Evolutionary conservation across 805 yeast species (phyloP), one percentile per base, ranked within the genome.

Genomic region (Candida germanica): DNA sequence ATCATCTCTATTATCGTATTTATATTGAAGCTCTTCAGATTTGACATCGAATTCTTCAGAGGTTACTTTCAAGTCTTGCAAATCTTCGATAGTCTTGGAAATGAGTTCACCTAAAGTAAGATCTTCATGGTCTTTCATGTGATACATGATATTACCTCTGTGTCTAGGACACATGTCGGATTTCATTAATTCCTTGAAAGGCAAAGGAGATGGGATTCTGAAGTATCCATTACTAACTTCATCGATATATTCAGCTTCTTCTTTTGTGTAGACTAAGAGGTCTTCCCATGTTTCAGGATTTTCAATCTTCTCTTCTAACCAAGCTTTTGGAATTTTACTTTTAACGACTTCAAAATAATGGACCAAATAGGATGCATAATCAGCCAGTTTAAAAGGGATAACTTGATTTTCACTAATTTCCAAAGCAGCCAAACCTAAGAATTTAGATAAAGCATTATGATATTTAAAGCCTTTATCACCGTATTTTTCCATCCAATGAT

Each of bases 361-460:
- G 6, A 52, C 29, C 32, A 81, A 69, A 12, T 63, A 60, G 5
- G 50, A 36, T n/a, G 79, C 58, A 51, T 80, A 81, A 29, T 70
- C 69, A 4, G 53, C 40, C 1, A 75, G 50, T n/a, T 61, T 60
- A 36, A 79, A 69, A 21, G 64, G 65, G 7, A 80, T 56, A 1
- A 84, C 65, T 49, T 80, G 85, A 33, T 64, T 70, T 44, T 82
- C 85, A 47, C 75, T 64, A 33, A 82, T 51, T 33, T 69, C 68
- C 39, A 83, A 56, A 1, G 72, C 59, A 8, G 79, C 52, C 28
- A 81, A 59, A 0, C 88, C 84, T 35, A 75, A 58, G 53, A 75
- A 77, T 47, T 76, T 79, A 1, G 87, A 77, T 36, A 80, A 51
- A 15, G 75, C 64, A 42, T 71, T 73, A 43, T 83, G 88, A 35